Conservation (phyloP, 2,329 filamentous ascomycete genomes). For the Colletotrichum plurivorum region DNA sequence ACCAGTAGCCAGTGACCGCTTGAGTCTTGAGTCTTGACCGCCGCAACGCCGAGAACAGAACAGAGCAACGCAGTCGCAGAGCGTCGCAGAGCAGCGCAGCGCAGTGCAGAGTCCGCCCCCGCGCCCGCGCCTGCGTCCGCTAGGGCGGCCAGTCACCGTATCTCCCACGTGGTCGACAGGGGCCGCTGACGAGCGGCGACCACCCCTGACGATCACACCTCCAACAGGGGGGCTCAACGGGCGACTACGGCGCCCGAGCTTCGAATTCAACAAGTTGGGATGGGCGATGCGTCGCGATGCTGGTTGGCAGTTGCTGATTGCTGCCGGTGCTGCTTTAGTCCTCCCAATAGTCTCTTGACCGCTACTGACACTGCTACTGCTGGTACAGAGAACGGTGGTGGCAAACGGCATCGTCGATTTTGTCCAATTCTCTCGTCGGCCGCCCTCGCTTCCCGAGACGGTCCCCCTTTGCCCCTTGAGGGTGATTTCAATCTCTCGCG, state of each 20-base stretch:
- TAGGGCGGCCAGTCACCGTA: conserved; percentile 27
- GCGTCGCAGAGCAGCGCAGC: not conserved
- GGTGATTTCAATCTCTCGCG: conserved; percentile 32
- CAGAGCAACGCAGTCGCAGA: too few species aligned
- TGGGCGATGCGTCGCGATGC: conserved; percentile 7
- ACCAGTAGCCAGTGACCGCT: not conserved
- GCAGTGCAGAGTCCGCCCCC: conserved; percentile 1
- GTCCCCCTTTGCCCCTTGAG: conserved; percentile 25
- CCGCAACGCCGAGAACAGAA: too few species aligned
- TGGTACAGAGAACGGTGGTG: conserved; percentile 13
- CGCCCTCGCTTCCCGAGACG: conserved; percentile 32
- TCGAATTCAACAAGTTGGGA: conserved; percentile 17
- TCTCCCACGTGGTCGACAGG: conserved; percentile 37
- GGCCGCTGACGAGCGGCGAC: conserved; percentile 25
- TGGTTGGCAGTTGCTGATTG: conserved; percentile 5
- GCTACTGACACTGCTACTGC: conserved; percentile 27
- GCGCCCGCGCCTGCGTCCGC: conserved; percentile 23
- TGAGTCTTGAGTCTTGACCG: too few species aligned
- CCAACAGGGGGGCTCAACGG: conserved; percentile 22
- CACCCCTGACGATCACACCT: conserved; percentile 39
- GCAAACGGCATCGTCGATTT: conserved; percentile 5
- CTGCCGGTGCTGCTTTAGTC: conserved; percentile 11
- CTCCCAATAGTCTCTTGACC: conserved; percentile 18
- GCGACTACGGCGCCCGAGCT: conserved; percentile 17
- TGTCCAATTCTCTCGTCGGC: conserved; percentile 18